Conservation (phyloP, 75 land plant species). For the Azolla pinnata region DNA sequence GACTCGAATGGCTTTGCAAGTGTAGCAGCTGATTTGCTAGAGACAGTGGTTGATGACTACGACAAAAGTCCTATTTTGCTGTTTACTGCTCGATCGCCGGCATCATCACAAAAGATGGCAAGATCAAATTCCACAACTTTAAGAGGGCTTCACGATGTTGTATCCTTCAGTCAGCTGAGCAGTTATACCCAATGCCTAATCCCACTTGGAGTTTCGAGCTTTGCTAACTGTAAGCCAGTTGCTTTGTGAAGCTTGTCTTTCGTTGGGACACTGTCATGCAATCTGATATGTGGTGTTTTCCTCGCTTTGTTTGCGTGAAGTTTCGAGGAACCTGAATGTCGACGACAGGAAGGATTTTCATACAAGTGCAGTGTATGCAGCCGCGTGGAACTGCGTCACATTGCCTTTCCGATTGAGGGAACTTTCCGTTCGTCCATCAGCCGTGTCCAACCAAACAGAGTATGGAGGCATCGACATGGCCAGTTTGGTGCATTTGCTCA, state of each 20-base stretch:
- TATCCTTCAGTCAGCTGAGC: constrained; percentile 59
- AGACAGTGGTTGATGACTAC: constrained; percentile 68
- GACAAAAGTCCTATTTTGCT: constrained; percentile 47
- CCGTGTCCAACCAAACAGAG: constrained; percentile 18
- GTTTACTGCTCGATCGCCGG: constrained; percentile 42
- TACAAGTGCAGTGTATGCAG: constrained; percentile 86
- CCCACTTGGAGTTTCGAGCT: constrained; percentile 59
- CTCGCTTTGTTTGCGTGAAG: constrained; percentile 33
- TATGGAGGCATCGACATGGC: constrained; percentile 56
- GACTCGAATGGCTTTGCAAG: constrained; percentile 82
- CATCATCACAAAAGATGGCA: neutral
- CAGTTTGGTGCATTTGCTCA: constrained; percentile 36
- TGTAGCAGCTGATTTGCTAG: constrained; percentile 64
- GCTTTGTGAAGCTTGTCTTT: too few species aligned
- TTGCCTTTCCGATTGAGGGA: constrained; percentile 70
- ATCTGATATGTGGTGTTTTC: too few species aligned
- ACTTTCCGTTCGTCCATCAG: constrained; percentile 26
- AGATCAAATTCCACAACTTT: constrained; percentile 13
- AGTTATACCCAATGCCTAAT: constrained; percentile 41
- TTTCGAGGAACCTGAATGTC: constrained; percentile 33
- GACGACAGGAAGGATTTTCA: constrained; percentile 69
- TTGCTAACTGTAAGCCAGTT: neutral
- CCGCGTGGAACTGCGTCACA: constrained; percentile 48
- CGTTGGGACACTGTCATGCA: too few species aligned
- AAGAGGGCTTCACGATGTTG: constrained; percentile 65